Base-by-base conservation (phyloP, 129 eudicot genomes). In the Saposhnikovia divaricata region DNA sequence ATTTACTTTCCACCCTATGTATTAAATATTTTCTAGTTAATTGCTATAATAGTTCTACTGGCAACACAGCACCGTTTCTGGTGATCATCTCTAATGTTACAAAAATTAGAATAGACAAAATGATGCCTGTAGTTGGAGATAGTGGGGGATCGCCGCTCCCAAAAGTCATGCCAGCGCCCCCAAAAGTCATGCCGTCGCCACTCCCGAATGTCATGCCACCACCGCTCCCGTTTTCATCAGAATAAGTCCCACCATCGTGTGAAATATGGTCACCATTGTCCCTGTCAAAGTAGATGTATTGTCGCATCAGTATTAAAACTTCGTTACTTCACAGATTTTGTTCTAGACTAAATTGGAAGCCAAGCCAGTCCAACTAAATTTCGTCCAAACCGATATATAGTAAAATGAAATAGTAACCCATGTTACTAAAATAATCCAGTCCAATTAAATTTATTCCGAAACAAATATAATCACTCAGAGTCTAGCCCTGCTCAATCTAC, bases 171-270 rank as follows among this genome's bases (percentile, higher is more conserved):
- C 81, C 80, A 55, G 81, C 79, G 47, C 86, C 78, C 39, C 46
- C 39, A 70, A 81, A 89, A 66, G 79, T 75, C 86, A 79, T 87
- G 7, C 93, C 88, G 0, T n/a, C 85, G 27, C 75, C 80, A 69
- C 85, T 89, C 9, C 88, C 88, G 61, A 79, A 89, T 66, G 81
- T 75, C 86, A 79, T 85, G 16, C 90, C 88, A 78, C 81, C 80
- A 70, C 81, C 80, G 48, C 84, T 80, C 39, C 46, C 40, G 19
- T 53, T 76, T 74, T 42, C 78, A 43, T 47, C 59, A 3, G 61
- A 34, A 47, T 12, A 11, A 14, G 79, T 8, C 21, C 82, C 81
- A 0, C 63, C 48, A 12, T 72, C 73, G 18, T 66, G 19, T 18
- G 82, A 46, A 1, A 85, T 21, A 43, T 70, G 55, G 6, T 50